A percentile compares a stretch with the other conserved stretches of the same genome.
phyloP scores from a whole-genome alignment of 495 filamentous ascomycete species.

The Podospora pseudocomata region DNA sequence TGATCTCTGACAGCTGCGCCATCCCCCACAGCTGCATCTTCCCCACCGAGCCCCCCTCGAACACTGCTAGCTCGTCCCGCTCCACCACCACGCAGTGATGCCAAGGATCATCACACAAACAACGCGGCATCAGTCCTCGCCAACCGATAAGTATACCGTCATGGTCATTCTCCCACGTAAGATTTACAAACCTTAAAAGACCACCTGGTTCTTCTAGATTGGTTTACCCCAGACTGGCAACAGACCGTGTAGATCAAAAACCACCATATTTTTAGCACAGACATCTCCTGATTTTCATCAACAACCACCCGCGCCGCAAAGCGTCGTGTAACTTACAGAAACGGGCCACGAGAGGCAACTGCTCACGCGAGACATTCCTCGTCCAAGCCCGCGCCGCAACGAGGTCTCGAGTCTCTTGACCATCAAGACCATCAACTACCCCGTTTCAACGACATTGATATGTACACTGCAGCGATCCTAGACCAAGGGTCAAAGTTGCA shows the following conservation, averaged over 20 bases:
- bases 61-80: too few relatives aligned
- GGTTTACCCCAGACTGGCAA: background rate
- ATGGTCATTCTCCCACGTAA: background rate
- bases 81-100: background rate
- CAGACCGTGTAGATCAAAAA: background rate
- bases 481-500: background rate
- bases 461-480: too few relatives aligned
- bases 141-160: background rate
- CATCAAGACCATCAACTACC: background rate
- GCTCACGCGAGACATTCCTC: conserved; percentile 9
- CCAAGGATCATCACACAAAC: conserved; percentile 12
- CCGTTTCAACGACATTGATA: background rate
- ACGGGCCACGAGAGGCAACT: conserved; percentile 2
- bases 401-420: background rate
- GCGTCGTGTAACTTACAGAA: background rate
- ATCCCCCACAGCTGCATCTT: background rate
- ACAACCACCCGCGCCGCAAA: background rate
- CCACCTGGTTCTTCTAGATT: background rate
- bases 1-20: background rate
- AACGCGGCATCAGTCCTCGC: conserved; percentile 1
- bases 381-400: background rate
- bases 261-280: conserved; percentile 9
- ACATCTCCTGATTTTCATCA: background rate
- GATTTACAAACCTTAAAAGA: background rate
- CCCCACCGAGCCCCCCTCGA: background rate